Conservation (phyloP, 2,329 filamentous ascomycete genomes). For the Aspergillus bombycis region DNA sequence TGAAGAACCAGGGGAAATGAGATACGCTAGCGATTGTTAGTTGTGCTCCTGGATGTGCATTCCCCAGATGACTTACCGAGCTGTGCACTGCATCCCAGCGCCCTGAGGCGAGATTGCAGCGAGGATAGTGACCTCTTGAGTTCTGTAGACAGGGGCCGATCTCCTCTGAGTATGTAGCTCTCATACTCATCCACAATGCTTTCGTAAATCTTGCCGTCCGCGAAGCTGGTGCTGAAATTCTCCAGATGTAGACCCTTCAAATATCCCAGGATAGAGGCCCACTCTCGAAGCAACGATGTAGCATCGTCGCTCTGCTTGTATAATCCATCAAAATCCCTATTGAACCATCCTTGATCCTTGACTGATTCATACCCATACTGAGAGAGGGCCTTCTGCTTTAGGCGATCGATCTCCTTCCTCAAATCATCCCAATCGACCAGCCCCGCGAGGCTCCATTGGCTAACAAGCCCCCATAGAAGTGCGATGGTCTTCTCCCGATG, state of each 20-base stretch:
- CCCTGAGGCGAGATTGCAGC: conserved; percentile 39
- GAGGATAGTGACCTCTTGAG: conserved; percentile 8
- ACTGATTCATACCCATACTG: conserved; percentile 21
- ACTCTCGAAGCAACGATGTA: conserved; percentile 55
- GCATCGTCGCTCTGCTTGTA: conserved; percentile 32
- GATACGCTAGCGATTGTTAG: conserved; percentile 22
- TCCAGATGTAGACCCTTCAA: conserved; percentile 50
- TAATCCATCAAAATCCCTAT: conserved; percentile 28
- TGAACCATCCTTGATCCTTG: conserved; percentile 23
- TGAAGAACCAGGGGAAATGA: conserved; percentile 40
- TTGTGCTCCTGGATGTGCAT: background rate
- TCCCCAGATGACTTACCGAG: conserved; percentile 40
- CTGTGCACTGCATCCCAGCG: conserved; percentile 47
- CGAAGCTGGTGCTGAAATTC: conserved; percentile 63
- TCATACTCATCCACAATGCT: conserved; percentile 63
- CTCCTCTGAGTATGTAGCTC: conserved; percentile 37
- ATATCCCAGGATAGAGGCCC: conserved; percentile 57
- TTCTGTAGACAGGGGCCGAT: background rate
- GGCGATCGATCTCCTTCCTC: conserved; percentile 53
- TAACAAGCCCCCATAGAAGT: conserved; percentile 63
- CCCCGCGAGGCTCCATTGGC: conserved; percentile 56
- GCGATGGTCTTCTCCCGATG: conserved; percentile 66
- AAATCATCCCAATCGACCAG: conserved; percentile 61
- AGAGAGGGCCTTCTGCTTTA: conserved; percentile 35
- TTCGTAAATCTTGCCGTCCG: conserved; percentile 57